Evolutionary conservation across 768 basidiomycete species (phyloP).

Genomic region (Xanthoconium purpureum): DNA sequence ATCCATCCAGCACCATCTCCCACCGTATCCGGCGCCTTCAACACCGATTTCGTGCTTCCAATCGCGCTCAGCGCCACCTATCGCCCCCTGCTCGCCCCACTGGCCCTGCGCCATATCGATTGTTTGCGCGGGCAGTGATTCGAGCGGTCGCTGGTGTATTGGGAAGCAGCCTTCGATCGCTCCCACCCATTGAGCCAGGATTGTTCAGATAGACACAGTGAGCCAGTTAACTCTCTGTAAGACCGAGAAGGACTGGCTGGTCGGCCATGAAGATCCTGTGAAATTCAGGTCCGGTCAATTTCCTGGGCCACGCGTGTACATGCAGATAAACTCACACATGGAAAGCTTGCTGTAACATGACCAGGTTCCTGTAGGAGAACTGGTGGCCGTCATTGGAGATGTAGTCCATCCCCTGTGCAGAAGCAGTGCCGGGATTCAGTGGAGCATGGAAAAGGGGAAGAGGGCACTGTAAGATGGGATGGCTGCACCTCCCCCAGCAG

Average conservation of each 20-base stretch:
- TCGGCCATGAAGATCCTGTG: constrained; percentile 54
- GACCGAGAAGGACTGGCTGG: constrained; percentile 26
- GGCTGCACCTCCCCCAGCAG: constrained; percentile 35
- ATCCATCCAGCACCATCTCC: too few relatives aligned
- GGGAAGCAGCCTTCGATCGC: constrained; percentile 43
- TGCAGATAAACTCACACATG: constrained; percentile 47
- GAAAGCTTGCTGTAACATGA: constrained; percentile 50
- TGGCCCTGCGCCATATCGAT: constrained; percentile 52
- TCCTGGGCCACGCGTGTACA: constrained; percentile 11
- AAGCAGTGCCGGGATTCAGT: constrained; percentile 24
- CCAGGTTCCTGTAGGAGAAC: constrained; percentile 54
- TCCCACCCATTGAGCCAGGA: constrained; percentile 47
- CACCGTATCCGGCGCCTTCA: too few relatives aligned
- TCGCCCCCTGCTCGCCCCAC: too few relatives aligned
- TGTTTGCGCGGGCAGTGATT: constrained; percentile 38
- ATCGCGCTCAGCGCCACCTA: too few relatives aligned
- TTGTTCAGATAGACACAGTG: constrained; percentile 23
- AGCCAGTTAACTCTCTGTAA: background rate
- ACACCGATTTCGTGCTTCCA: too few relatives aligned
- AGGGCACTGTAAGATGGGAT: constrained; percentile 51
- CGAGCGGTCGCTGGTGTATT: constrained; percentile 40
- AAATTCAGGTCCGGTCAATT: constrained; percentile 20
- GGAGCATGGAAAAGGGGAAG: constrained; percentile 52
- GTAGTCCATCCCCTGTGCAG: constrained; percentile 38
- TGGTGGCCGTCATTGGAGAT: constrained; percentile 55